Base-by-base conservation (phyloP, 2,329 filamentous ascomycete genomes). In the Falciphora oryzae region DNA sequence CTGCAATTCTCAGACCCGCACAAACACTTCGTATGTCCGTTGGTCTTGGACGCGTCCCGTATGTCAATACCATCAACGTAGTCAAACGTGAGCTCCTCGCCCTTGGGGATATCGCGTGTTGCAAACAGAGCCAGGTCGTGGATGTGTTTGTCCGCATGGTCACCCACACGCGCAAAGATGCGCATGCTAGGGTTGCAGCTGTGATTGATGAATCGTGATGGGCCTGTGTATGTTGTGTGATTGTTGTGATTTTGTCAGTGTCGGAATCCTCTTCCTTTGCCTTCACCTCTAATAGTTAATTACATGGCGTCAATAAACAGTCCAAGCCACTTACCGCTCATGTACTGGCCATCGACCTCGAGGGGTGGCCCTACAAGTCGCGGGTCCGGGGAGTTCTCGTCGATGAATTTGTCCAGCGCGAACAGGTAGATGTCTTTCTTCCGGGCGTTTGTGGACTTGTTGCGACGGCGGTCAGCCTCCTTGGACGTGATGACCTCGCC, bases 151-250 rank as follows among this genome's bases (percentile, higher is more conserved):
- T 93, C 89, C 0, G 89, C 85, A 66, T 91, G 88, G 71, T 93
- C 91, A 62, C 89, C 90, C 1, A 91, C 89, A 1, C 92, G 86
- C 0, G 89, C 90, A 75, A 93, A 94, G 66, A 93, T 91, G 18
- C 89, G 82, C 71, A 92, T 83, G 71, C 93, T 94, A 0, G 91
- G 91, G 5, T 91, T 85, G 73, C 91, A 94, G 2, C 85, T 90
- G 73, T 95, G 91, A 70, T 95, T 95, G 73, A 94, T 90, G 75
- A 94, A 95, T 3, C 91, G 84, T 0, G 90, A 91, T 0, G 90
- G 89, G 0, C 44, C 44, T 53, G 22, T 25, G 18, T 13, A 4
- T 44, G 18, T 44, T 38, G 35, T 16, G 13, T 38, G 35, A 1
- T 38, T 2, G 13, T 38, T 16, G 44, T 2, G 44, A 6, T 8